Evolutionary conservation across 1,284 basidiomycete species (phyloP), one percentile per base, ranked within the genome.

Genomic region (Marasmius tenuissimus): DNA sequence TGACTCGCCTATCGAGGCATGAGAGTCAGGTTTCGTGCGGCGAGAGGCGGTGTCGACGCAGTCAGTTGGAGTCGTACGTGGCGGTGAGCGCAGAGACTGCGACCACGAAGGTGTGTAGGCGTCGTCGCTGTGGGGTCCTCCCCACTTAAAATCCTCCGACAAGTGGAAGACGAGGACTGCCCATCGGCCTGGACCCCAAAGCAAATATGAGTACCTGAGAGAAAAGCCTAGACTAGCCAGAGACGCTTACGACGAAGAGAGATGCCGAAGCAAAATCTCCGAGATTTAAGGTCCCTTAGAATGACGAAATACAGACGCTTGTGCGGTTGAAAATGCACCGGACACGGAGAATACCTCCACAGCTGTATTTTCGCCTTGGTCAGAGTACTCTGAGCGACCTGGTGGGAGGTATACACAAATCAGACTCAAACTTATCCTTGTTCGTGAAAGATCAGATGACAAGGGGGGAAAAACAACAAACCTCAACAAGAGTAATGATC

Each of bases 221-320:
- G 37, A 48, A 18, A 18, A 18, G 39, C 20, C 3, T n/a, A 33
- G 20, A 9, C 16, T 18, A 20, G 14, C 20, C 12, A 39, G 9
- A 10, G 22, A 34, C 9, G 60, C 58, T 51, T 27, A 65, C 64
- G 37, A 39, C 35, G 62, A 22, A 64, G 47, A 22, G 48, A 40
- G 9, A 48, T 7, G 33, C 57, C 27, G 14, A 60, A 39, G 22
- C 61, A 60, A 39, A 51, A 37, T 38, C 35, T 34, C 20, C 59
- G 40, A 37, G 38, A 52, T 48, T 53, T 48, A 10, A 66, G 47
- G 8, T 59, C 40, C 40, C 59, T 58, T 12, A 66, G 40, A 18
- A 66, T 56, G 48, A 47, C 56, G 45, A 64, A 66, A 37, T 64
- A 66, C 18, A 59, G 56, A 39, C 51, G 47, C 57, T 66, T 64